These are phyloP conservation scores for Lathyrus aphaca DNA, from an alignment of 306 rosid species.

Conservation along the genomic window DNA sequence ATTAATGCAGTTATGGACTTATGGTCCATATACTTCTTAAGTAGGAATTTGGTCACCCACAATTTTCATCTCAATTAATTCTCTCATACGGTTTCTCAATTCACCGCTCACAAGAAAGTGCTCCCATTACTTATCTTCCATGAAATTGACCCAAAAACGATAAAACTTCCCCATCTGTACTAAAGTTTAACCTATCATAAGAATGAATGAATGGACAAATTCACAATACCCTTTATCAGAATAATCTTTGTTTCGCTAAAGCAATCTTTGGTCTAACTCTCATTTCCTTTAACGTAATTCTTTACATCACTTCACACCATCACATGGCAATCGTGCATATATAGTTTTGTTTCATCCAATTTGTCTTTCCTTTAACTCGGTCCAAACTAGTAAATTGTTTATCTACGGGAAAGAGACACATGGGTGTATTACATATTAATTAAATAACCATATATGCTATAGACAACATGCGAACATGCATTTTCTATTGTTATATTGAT, in stretches of 20 bases:
- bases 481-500: neutral
- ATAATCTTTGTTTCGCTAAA: slow-evolving; percentile 3
- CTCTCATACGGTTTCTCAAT: slow-evolving; percentile 33
- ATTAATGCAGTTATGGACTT: slow-evolving; percentile 38
- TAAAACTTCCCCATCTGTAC: neutral
- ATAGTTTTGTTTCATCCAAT: neutral
- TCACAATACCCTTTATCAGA: slow-evolving; percentile 1
- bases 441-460: neutral
- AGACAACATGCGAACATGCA: too few species aligned
- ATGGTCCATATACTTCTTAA: slow-evolving; percentile 21
- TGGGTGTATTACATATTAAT: neutral
- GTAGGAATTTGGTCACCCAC: slow-evolving; percentile 30
- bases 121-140: neutral
- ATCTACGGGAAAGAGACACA: neutral
- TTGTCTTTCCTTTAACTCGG: neutral
- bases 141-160: slow-evolving; percentile 32
- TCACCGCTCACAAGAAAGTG: neutral
- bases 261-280: slow-evolving; percentile 13
- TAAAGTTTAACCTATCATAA: neutral
- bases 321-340: neutral
- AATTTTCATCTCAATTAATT: slow-evolving; percentile 36
- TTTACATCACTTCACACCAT: neutral
- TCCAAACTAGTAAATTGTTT: neutral
- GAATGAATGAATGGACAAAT: slow-evolving; percentile 20
- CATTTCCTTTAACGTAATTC: neutral